phyloP scores from a whole-genome alignment of 129 eudicot genomes.

The Arctium lappa region DNA sequence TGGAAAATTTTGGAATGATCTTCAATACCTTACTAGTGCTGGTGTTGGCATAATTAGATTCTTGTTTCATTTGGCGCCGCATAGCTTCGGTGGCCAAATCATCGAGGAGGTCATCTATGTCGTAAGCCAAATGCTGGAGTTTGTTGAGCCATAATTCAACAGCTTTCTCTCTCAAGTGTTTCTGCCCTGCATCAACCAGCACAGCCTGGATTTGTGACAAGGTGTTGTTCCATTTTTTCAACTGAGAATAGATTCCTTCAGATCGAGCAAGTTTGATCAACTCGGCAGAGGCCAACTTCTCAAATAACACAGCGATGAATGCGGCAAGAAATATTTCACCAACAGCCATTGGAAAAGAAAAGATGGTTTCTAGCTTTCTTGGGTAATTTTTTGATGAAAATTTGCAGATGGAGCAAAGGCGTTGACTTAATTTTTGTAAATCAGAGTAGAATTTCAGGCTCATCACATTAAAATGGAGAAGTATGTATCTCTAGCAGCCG shows the following conservation, averaged over 20 bases:
- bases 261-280: slow-evolving; percentile 16
- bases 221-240: slow-evolving; percentile 1
- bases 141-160: slow-evolving; percentile 32
- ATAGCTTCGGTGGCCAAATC: neutral
- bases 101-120: neutral
- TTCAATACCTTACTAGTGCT: neutral
- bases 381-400: neutral
- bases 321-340: too few species aligned
- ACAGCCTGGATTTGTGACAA: slow-evolving; percentile 14
- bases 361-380: too few species aligned
- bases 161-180: slow-evolving; percentile 22
- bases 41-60: neutral
- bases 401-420: neutral
- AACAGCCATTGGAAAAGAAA: neutral
- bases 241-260: slow-evolving; percentile 2
- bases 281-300: neutral
- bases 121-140: slow-evolving; percentile 10
- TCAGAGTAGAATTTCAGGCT: too few species aligned
- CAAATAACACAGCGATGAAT: too few species aligned
- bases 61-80: too few species aligned
- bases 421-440: too few species aligned
- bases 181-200: slow-evolving; percentile 8
- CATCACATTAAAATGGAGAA: too few species aligned
- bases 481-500: too few species aligned
- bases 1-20: neutral